phyloP scores from a whole-genome alignment of 495 filamentous ascomycete species.

The Lophiotrema nucula region DNA sequence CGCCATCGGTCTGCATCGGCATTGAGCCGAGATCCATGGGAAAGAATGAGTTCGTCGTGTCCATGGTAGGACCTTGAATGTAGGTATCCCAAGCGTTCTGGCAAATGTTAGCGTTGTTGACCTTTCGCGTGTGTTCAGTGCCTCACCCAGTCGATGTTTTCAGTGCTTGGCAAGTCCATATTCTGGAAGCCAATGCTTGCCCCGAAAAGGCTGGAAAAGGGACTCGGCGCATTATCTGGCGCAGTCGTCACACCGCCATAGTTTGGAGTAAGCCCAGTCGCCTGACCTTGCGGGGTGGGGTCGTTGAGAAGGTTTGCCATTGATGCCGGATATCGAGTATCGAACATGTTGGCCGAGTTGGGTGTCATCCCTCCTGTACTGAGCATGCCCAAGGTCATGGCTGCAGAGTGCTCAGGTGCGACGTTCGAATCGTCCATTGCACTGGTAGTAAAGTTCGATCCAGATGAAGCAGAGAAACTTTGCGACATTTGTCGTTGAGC shows the following conservation, averaged over 20 bases:
- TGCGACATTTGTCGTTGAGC: conserved; percentile 26
- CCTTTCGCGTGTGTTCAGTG: neutral
- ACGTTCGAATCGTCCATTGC: conserved; percentile 43
- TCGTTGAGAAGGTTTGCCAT: conserved; percentile 54
- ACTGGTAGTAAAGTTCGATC: conserved; percentile 31
- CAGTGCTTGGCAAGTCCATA: conserved; percentile 52
- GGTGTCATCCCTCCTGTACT: conserved; percentile 68
- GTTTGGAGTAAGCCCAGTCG: conserved; percentile 27
- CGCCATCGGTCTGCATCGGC: conserved; percentile 19
- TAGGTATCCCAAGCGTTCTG: conserved; percentile 45
- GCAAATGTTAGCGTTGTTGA: conserved; percentile 8
- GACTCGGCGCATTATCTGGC: conserved; percentile 38
- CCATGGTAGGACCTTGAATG: conserved; percentile 41
- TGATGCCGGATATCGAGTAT: conserved; percentile 32
- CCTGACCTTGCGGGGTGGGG: conserved; percentile 21
- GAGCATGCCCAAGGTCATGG: conserved; percentile 79
- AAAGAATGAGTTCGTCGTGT: conserved; percentile 38
- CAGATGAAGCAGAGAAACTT: conserved; percentile 17
- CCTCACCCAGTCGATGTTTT: conserved; percentile 78
- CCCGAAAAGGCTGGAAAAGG: conserved; percentile 51
- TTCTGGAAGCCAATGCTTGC: conserved; percentile 50
- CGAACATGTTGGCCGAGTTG: conserved; percentile 48
- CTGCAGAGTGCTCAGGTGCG: conserved; percentile 63
- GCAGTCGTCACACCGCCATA: conserved; percentile 22
- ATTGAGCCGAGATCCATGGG: conserved; percentile 31